phyloP scores from a whole-genome alignment of 2,329 filamentous ascomycete species.

The Fusarium pseudograminearum region DNA sequence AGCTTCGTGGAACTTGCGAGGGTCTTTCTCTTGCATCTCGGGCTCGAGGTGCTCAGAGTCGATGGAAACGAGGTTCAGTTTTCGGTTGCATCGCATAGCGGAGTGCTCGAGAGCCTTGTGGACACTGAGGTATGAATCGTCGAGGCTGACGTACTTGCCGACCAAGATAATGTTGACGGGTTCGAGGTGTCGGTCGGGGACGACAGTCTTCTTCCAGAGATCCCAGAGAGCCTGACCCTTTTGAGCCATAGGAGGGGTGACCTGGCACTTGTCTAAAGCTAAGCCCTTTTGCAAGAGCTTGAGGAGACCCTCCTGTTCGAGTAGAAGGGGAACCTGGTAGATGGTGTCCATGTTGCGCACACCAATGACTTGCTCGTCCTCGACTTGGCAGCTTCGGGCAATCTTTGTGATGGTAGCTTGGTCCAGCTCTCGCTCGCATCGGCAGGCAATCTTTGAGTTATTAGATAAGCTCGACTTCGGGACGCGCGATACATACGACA shows the following conservation, averaged over 20 bases:
- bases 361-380: slow-evolving; percentile 85
- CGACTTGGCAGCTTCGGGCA: slow-evolving; percentile 88
- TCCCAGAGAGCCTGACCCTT: slow-evolving; percentile 80
- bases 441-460: slow-evolving; percentile 81
- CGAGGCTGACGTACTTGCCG: slow-evolving; percentile 88
- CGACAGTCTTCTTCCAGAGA: slow-evolving; percentile 80
- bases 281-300: slow-evolving; percentile 74
- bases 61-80: slow-evolving; percentile 85
- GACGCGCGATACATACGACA: slow-evolving; percentile 61
- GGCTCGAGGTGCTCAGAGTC: slow-evolving; percentile 88
- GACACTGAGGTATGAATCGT: slow-evolving; percentile 88
- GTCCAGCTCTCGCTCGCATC: slow-evolving; percentile 83
- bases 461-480: slow-evolving; percentile 4
- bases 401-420: slow-evolving; percentile 85
- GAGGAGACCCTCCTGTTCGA: slow-evolving; percentile 83
- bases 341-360: slow-evolving; percentile 90
- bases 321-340: slow-evolving; percentile 94
- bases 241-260: slow-evolving; percentile 65
- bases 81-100: slow-evolving; percentile 85
- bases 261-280: slow-evolving; percentile 68
- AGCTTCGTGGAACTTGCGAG: slow-evolving; percentile 83
- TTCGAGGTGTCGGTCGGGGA: slow-evolving; percentile 72
- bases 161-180: slow-evolving; percentile 86
- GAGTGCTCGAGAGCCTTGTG: slow-evolving; percentile 89
- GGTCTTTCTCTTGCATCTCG: slow-evolving; percentile 68